Evolutionary conservation across 169 alveolate species (phyloP).

Genomic region (Plasmodium inui): DNA sequence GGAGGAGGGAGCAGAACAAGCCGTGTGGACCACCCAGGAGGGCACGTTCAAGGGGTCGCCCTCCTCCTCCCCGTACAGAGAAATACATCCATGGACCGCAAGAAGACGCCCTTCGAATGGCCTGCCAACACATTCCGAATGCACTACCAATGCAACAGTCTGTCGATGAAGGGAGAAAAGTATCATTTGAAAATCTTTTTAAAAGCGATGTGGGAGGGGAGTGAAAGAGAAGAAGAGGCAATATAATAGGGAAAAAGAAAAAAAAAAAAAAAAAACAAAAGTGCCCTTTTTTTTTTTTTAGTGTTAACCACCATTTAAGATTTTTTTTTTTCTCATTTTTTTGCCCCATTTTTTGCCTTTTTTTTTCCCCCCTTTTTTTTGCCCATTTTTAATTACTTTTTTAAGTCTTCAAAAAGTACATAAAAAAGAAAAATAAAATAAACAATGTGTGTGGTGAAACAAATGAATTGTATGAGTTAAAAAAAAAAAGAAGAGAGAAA

Average conservation of each 20-base stretch:
- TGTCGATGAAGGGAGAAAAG: neutral
- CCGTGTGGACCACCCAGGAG: neutral
- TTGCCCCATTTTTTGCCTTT: neutral
- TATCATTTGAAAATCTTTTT: neutral
- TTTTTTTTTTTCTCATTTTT: too few relatives aligned
- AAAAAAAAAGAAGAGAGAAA: neutral
- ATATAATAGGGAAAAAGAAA: too few relatives aligned
- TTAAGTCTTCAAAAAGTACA: neutral
- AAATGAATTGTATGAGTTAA: neutral
- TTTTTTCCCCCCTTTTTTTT: too few relatives aligned
- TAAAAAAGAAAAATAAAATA: neutral
- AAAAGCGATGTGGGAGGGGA: neutral
- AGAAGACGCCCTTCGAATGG: neutral
- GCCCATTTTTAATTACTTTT: neutral
- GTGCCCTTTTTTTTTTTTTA: neutral
- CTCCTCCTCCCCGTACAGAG: neutral
- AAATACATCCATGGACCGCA: neutral
- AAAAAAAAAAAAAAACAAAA: too few relatives aligned
- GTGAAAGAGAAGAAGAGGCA: too few relatives aligned
- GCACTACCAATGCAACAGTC: neutral
- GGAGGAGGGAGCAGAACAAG: neutral
- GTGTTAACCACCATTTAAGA: neutral
- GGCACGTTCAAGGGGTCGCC: neutral
- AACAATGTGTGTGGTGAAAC: neutral
- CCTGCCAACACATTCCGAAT: too few relatives aligned